phyloP scores from a whole-genome alignment of 352 stramenopile species.

The Pythium scleroteichum region DNA sequence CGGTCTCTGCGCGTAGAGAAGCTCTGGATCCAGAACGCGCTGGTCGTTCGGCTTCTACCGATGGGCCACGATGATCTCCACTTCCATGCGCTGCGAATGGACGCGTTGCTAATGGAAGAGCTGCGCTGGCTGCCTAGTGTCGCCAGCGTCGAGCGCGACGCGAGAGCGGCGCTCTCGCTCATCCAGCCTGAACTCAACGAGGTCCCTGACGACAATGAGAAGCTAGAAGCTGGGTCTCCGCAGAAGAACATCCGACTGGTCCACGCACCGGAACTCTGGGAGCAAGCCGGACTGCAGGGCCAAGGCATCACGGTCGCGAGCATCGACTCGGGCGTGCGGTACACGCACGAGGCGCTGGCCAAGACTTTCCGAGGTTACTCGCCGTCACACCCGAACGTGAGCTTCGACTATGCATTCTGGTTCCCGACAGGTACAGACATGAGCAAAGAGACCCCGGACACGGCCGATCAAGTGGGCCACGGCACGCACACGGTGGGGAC shows the following conservation, averaged over 20 bases:
- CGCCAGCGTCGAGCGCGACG: conserved; percentile 44
- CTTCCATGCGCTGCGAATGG: background rate
- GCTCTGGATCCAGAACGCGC: conserved; percentile 66
- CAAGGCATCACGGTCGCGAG: conserved; percentile 56
- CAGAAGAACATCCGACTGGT: conserved; percentile 54
- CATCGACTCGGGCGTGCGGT: conserved; percentile 74
- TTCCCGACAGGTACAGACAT: conserved; percentile 51
- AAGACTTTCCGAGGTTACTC: conserved; percentile 37
- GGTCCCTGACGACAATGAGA: conserved; percentile 1
- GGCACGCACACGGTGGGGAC: conserved; percentile 73
- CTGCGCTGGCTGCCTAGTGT: conserved; percentile 45
- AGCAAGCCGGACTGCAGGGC: conserved; percentile 31
- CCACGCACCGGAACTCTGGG: conserved; percentile 56
- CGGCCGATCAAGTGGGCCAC: conserved; percentile 66
- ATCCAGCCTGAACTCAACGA: conserved; percentile 17
- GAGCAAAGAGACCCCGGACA: conserved; percentile 60
- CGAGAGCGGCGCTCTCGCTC: conserved; percentile 12
- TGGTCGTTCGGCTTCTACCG: conserved; percentile 34
- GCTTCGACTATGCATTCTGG: conserved; percentile 77
- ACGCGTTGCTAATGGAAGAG: conserved; percentile 28
- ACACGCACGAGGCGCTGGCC: conserved; percentile 58
- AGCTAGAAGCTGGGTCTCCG: background rate
- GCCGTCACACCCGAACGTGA: conserved; percentile 24
- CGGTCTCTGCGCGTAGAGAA: conserved; percentile 13
- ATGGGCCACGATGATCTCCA: background rate